Conservation (phyloP, 2,329 filamentous ascomycete species). For the Zymoseptoria tritici region DNA sequence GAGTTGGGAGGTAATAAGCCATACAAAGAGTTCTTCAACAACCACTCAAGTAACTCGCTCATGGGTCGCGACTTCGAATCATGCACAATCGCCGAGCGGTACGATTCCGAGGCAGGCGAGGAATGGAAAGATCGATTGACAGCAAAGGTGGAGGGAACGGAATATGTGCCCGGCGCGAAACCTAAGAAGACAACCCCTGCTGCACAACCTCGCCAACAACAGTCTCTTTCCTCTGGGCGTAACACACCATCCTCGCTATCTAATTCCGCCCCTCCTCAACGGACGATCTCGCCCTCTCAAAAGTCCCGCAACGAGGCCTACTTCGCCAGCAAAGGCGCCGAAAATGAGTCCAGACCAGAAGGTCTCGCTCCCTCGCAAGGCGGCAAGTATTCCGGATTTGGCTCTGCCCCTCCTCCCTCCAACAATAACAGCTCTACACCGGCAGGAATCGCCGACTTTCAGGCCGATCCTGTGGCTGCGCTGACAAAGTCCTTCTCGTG, state of each 20-base stretch:
- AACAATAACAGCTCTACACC: slow-evolving; percentile 31
- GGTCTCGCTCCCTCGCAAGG: slow-evolving; percentile 78
- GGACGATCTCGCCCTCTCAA: slow-evolving; percentile 27
- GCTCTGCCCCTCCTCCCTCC: slow-evolving; percentile 59
- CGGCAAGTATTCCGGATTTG: slow-evolving; percentile 88
- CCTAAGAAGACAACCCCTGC: slow-evolving; percentile 14
- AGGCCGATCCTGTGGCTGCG: slow-evolving; percentile 81
- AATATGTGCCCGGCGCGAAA: slow-evolving; percentile 59
- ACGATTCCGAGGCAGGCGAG: slow-evolving; percentile 82
- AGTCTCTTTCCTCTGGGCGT: slow-evolving; percentile 14
- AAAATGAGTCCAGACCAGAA: slow-evolving; percentile 70
- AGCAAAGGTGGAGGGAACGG: slow-evolving; percentile 78
- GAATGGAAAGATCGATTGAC: slow-evolving; percentile 89
- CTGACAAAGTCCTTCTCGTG: slow-evolving; percentile 90
- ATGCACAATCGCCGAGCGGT: slow-evolving; percentile 81
- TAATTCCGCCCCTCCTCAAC: slow-evolving; percentile 12
- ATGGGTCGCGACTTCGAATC: slow-evolving; percentile 62
- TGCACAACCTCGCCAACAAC: slow-evolving; percentile 18
- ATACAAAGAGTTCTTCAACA: slow-evolving; percentile 81
- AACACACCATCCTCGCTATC: slow-evolving; percentile 3
- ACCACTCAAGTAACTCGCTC: slow-evolving; percentile 39
- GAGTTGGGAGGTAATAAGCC: slow-evolving; percentile 80
- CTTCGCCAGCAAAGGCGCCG: slow-evolving; percentile 75
- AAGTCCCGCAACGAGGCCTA: slow-evolving; percentile 74
- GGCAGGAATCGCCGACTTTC: slow-evolving; percentile 70